Evolutionary conservation across 176 grass and related monocot species (phyloP), one percentile per base, ranked within the genome.

Genomic region (Zoysia pacifica): DNA sequence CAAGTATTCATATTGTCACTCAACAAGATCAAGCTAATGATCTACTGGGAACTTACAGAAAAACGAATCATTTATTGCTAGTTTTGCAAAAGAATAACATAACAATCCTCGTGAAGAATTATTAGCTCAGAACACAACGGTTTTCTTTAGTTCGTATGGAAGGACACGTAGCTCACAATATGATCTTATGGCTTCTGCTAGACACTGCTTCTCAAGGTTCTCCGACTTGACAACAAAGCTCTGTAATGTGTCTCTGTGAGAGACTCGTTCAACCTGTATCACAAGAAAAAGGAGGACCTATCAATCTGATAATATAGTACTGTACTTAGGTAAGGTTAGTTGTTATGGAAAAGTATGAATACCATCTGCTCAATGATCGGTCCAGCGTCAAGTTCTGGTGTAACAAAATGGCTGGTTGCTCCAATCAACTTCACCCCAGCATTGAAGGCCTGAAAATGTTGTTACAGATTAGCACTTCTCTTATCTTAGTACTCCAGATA

Each of bases 321-420:
- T 28, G 28, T 28, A 45, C 46, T 55, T 62, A 49, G 13, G 14
- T 9, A 20, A 14, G 4, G 48, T 56, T 70, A 38, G 47, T 3
- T 47, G 4, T 11, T 41, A 37, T 19, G 12, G 65, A 79, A 79
- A 62, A 70, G 63, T 67, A 79, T 16, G 66, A 82, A 44, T 89
- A 97, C 91, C 94, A 97, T 94, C 56, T 97, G 95, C 77, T 94
- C 91, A 79, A 97, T 97, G 53, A 97, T 97, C 68, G 95, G 90
- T 65, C 91, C 95, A 72, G 87, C 85, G 87, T 97, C 95, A 44
- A 97, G 95, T 83, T 92, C 91, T 6, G 91, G 87, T 36, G 91
- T 97, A 20, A 97, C 95, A 72, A 97, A 97, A 91, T 97, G 95
- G 75, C 87, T 94, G 58, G 95, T 97, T 61, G 90, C 95, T 46